Percentiles rank a stretch among this genome's conserved stretches.
Conservation (phyloP, 2,329 filamentous ascomycete genomes). For the Sarocladium oryzae region DNA sequence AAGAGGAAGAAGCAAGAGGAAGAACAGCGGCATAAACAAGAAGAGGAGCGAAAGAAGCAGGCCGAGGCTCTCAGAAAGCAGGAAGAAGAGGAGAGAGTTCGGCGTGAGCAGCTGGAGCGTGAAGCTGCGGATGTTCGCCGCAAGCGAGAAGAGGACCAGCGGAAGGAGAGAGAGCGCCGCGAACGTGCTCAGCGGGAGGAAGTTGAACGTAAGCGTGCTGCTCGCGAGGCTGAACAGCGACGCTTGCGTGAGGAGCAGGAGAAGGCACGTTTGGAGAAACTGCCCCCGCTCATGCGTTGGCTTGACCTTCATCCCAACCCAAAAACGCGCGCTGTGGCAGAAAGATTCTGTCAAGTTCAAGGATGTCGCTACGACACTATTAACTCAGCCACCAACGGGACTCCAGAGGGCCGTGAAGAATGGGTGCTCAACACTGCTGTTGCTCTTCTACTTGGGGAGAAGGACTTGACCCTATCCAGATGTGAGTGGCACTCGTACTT, state of each 20-base stretch:
- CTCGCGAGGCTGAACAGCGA: constrained; percentile 44
- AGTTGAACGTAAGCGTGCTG: constrained; percentile 41
- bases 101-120: constrained; percentile 30
- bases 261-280: constrained; percentile 44
- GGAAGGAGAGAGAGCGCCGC: constrained; percentile 41
- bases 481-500: constrained; percentile 39
- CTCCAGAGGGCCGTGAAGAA: constrained; percentile 52
- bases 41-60: constrained; percentile 26
- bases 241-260: constrained; percentile 49
- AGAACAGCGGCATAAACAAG: constrained; percentile 26
- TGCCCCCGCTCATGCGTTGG: constrained; percentile 57
- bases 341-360: constrained; percentile 49
- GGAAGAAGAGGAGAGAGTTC: constrained; percentile 11
- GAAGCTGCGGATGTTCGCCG: constrained; percentile 43
- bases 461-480: constrained; percentile 52
- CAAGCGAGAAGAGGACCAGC: constrained; percentile 46
- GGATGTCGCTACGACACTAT: constrained; percentile 61
- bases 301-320: constrained; percentile 47
- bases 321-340: constrained; percentile 42
- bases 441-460: constrained; percentile 57
- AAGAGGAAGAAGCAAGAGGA: constrained; percentile 21
- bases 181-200: constrained; percentile 38
- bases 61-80: constrained; percentile 18
- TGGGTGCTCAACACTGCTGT: constrained; percentile 62
- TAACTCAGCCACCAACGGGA: constrained; percentile 39